Evolutionary conservation across 441 rosid genomes (phyloP).

Genomic region (Gossypium lobatum): DNA sequence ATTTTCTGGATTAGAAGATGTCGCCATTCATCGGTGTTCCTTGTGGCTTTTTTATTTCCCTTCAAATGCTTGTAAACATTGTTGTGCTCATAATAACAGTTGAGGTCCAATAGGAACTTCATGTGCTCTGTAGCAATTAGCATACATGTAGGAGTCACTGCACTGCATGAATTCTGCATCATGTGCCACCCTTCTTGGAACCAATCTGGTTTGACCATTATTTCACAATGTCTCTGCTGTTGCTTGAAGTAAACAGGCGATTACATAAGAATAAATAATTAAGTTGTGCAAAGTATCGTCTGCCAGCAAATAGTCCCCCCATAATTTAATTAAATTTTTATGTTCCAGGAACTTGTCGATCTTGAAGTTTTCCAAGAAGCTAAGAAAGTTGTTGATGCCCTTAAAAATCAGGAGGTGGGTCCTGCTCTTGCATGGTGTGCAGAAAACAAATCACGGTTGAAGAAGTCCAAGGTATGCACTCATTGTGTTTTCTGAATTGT

Average conservation of each 20-base stretch:
- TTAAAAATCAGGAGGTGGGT: constrained; percentile 70
- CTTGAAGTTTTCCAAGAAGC: constrained; percentile 88
- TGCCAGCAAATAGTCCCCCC: background rate
- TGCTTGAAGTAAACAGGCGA: background rate
- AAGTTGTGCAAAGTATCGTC: background rate
- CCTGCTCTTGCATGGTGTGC: constrained; percentile 89
- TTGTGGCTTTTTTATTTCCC: background rate
- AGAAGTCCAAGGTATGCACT: constrained; percentile 70
- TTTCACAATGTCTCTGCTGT: background rate
- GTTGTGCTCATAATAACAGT: background rate
- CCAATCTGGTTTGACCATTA: background rate
- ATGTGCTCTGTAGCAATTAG: background rate
- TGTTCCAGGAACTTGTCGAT: constrained; percentile 82
- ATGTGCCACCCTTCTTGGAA: background rate
- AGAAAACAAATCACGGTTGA: constrained; percentile 80
- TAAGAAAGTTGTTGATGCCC: constrained; percentile 79
- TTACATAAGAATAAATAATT: background rate
- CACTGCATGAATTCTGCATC: background rate
- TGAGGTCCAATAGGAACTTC: background rate
- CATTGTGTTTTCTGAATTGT: background rate
- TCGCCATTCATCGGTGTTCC: background rate
- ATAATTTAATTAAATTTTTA: constrained; percentile 10
- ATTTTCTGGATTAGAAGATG: background rate
- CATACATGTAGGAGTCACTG: background rate
- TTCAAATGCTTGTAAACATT: background rate